These are phyloP conservation scores for Phoma sp. DNA, from an alignment of 2,329 filamentous ascomycete genomes.

Conservation along the genomic window DNA sequence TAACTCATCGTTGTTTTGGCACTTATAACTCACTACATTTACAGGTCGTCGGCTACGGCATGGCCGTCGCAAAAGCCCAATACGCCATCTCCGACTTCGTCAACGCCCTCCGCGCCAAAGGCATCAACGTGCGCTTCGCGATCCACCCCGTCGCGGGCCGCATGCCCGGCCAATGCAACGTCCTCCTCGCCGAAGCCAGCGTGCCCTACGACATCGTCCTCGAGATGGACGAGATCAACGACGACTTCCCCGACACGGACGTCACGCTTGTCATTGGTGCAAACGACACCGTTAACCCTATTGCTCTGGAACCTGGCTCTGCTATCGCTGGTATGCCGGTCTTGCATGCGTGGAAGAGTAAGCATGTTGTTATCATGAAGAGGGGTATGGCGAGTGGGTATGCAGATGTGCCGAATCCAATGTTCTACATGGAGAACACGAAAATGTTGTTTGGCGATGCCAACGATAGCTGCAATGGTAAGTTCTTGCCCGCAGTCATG, in stretches of 20 bases:
- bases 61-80: conserved; percentile 93
- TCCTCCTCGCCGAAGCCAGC: conserved; percentile 83
- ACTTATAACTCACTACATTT: conserved; percentile 1
- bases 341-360: conserved; percentile 91
- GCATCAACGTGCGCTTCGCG: conserved; percentile 83
- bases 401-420: conserved; percentile 88
- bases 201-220: conserved; percentile 92
- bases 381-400: conserved; percentile 87
- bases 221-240: conserved; percentile 97
- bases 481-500: conserved; percentile 5
- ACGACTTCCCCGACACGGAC: conserved; percentile 86
- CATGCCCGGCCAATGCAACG: conserved; percentile 94
- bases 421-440: conserved; percentile 90
- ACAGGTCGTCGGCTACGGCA: conserved; percentile 81
- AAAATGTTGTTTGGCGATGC: conserved; percentile 94
- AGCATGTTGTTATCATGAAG: conserved; percentile 94
- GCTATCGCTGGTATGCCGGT: conserved; percentile 93
- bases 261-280: conserved; percentile 88
- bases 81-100: conserved; percentile 89
- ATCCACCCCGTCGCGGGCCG: conserved; percentile 90
- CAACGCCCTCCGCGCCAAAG: conserved; percentile 72
- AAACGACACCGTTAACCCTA: conserved; percentile 92
- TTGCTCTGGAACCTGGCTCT: conserved; percentile 81
- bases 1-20: not conserved
- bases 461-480: conserved; percentile 77